Conservation (phyloP, 169 alveolate genomes). For the Cryptosporidium bovis region DNA sequence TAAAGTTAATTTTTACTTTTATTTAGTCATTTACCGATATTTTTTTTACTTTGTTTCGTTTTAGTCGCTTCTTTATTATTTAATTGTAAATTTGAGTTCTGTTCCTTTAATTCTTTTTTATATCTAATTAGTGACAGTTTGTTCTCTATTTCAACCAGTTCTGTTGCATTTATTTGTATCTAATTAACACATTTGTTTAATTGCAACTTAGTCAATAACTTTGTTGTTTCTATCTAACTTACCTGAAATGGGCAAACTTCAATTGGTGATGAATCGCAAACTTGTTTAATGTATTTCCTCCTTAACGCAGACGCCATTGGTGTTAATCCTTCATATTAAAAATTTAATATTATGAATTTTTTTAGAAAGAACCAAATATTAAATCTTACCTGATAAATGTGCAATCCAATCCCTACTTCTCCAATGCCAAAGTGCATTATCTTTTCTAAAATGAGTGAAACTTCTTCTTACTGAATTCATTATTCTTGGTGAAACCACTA, state of each 20-base stretch:
- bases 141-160: slow-evolving; percentile 26
- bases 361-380: background rate
- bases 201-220: background rate
- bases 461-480: slow-evolving; percentile 75
- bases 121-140: slow-evolving; percentile 55
- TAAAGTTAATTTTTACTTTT: background rate
- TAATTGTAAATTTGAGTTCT: background rate
- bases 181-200: background rate
- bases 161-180: slow-evolving; percentile 36
- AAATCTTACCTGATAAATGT: slow-evolving; percentile 73
- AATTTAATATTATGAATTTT: slow-evolving; percentile 2
- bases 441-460: slow-evolving; percentile 66
- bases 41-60: background rate
- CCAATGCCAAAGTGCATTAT: slow-evolving; percentile 69
- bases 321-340: slow-evolving; percentile 33
- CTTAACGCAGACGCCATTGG: slow-evolving; percentile 74
- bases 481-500: slow-evolving; percentile 56
- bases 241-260: slow-evolving; percentile 73
- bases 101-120: slow-evolving; percentile 27
- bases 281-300: slow-evolving; percentile 64
- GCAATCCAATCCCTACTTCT: slow-evolving; percentile 76
- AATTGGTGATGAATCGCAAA: slow-evolving; percentile 63
- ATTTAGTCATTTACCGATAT: background rate
- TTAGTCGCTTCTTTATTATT: background rate
- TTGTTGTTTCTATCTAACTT: background rate